phyloP scores from a whole-genome alignment of 139 green algal genomes.

The Zygnema cylindricum region DNA sequence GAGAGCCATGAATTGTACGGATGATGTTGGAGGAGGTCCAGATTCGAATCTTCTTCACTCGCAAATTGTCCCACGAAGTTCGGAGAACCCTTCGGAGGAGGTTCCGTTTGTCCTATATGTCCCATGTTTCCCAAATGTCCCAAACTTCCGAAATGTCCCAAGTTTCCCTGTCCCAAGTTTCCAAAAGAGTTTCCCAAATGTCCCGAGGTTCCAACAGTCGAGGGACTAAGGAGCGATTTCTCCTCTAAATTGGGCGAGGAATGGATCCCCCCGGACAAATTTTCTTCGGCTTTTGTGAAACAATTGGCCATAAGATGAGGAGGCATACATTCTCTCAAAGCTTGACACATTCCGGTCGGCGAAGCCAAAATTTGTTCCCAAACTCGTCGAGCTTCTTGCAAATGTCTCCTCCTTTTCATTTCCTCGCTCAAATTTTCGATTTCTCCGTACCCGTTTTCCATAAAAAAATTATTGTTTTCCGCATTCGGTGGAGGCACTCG shows the following conservation, averaged over 20 bases:
- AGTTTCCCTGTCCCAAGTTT: neutral
- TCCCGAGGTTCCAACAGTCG: neutral
- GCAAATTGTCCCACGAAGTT: neutral
- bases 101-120: neutral
- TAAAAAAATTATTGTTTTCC: neutral
- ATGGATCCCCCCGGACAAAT: neutral
- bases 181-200: too few species aligned
- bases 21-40: neutral
- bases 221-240: neutral
- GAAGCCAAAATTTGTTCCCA: constrained; percentile 19
- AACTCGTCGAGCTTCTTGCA: constrained; percentile 14
- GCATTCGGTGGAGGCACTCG: constrained; percentile 3
- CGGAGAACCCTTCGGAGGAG: neutral
- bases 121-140: neutral
- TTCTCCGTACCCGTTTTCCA: neutral
- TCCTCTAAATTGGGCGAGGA: too few species aligned
- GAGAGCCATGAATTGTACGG: too few species aligned
- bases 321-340: constrained; percentile 27
- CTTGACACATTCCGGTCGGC: constrained; percentile 16
- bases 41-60: neutral
- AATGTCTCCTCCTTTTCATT: neutral
- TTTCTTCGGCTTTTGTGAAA: neutral
- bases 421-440: neutral
- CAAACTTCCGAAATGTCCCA: neutral
- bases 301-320: neutral